phyloP scores from a whole-genome alignment of 2,329 filamentous ascomycete species.

The Penicillium sclerotiorum region DNA sequence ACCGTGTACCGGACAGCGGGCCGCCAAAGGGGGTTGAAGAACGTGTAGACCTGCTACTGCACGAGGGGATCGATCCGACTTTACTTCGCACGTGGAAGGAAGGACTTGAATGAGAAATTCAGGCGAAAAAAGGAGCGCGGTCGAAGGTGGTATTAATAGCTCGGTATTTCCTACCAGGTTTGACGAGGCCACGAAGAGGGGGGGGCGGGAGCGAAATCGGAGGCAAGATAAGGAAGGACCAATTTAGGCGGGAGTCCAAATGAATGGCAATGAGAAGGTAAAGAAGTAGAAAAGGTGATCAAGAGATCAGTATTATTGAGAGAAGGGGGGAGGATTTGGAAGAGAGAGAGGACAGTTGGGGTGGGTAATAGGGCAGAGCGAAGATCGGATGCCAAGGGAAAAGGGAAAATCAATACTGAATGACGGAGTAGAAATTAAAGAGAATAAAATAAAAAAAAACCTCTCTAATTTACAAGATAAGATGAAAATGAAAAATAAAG shows the following conservation, averaged over 20 bases:
- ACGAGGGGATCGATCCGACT: conserved; percentile 26
- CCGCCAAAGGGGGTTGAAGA: conserved; percentile 14
- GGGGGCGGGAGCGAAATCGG: conserved; percentile 9
- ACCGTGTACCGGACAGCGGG: conserved; percentile 35
- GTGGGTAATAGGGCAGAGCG: conserved; percentile 24
- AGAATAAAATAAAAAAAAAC: not conserved
- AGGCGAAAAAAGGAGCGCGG: conserved; percentile 12
- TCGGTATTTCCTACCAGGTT: not conserved
- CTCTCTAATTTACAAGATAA: not conserved
- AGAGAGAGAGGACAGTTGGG: conserved; percentile 15
- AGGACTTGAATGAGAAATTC: too few species aligned
- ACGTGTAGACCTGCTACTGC: conserved; percentile 37
- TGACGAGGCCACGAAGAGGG: not conserved
- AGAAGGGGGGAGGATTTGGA: conserved; percentile 9
- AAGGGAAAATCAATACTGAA: conserved; percentile 1
- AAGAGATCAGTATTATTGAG: conserved; percentile 5
- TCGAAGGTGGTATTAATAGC: conserved; percentile 10
- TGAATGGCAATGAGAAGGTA: conserved; percentile 6
- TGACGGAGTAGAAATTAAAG: not conserved
- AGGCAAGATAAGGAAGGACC: conserved; percentile 12
- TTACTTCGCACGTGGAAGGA: conserved; percentile 17
- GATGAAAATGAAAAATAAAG: not conserved
- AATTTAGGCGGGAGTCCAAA: conserved; percentile 2
- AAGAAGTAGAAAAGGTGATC: not conserved
- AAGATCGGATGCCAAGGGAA: conserved; percentile 25